Conservation (phyloP, 2,329 filamentous ascomycete genomes). For the Diaporthe nobilis region DNA sequence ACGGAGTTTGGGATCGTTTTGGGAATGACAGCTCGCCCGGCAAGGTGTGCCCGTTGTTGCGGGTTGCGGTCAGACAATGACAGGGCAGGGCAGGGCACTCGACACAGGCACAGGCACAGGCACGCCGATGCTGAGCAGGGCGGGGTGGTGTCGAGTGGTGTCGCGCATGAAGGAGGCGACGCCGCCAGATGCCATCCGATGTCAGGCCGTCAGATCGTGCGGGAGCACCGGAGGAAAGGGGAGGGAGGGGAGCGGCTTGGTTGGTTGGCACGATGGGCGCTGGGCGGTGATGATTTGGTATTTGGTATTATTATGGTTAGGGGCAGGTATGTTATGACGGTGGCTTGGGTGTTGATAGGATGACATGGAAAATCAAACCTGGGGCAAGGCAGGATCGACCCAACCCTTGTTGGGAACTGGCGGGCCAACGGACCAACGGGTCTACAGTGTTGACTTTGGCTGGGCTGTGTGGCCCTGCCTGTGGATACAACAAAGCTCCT, state of each 20-base stretch:
- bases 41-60: slow-evolving; percentile 18
- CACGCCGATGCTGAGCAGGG: neutral
- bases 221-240: slow-evolving; percentile 18
- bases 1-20: slow-evolving; percentile 29
- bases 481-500: neutral
- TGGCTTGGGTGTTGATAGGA: slow-evolving; percentile 6
- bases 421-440: neutral
- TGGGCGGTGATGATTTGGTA: neutral
- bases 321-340: neutral
- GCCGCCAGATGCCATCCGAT: slow-evolving; percentile 24
- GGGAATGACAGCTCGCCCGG: slow-evolving; percentile 29
- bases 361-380: slow-evolving; percentile 26
- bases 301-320: slow-evolving; percentile 12
- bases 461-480: neutral
- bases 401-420: neutral
- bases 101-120: slow-evolving; percentile 1
- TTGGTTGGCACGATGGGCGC: neutral
- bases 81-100: slow-evolving; percentile 20
- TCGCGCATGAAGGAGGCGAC: slow-evolving; percentile 6
- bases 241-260: neutral
- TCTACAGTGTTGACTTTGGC: neutral
- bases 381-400: slow-evolving; percentile 8
- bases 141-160: slow-evolving; percentile 3
- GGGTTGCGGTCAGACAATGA: slow-evolving; percentile 13
- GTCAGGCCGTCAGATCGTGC: slow-evolving; percentile 9